Base-by-base conservation (phyloP, 192 early-diverging fungal genomes). In the Backusella sp. region DNA sequence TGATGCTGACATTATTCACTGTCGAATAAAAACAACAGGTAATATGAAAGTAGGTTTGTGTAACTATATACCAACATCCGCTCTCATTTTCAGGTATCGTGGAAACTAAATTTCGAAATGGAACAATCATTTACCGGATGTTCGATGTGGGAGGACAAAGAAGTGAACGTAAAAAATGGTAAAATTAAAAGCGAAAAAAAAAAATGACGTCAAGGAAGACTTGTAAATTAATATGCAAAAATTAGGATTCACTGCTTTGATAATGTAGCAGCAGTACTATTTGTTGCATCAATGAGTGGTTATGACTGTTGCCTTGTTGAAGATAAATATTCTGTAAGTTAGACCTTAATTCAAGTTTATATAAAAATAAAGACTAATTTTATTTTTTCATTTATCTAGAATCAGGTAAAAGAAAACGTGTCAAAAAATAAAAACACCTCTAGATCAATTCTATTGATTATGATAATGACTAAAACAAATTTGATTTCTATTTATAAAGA, bases 121-220 rank as follows among this genome's bases (percentile, higher is more conserved):
- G 84, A 23, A 28, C 73, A 0, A 52, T 88, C 44, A 83, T 84
- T 11, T 88, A 88, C 71, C 79, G 86, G 17, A 88, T 89, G 85
- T 85, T 89, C 71, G 88, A 89, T 75, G 88, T 89, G 0, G 88
- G 88, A 15, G 88, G 88, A 46, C 88, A 89, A 52, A 77, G 88
- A 69, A 81, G 78, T 59, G 87, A 88, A 32, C 77, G 86, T 19
- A 88, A 86, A 49, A 84, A 88, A 59, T 89, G 87, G 87, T 79
- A 79, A 79, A 19, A 5, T 65, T 11, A 28, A 67, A 32, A 32
- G 32, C 32, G 28, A 23, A 39, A n/a, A 36, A n/a, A 36, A 30
- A n/a, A 26, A 26, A 14, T 37, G 12, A 36, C 23, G 28, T 14
- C 30, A 7, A 26, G 11, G 42, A 42, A 42, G 7, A 19, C 23